Evolutionary conservation across 805 yeast species (phyloP), one percentile per base, ranked within the genome.

Genomic region (Starmera pachycereana): DNA sequence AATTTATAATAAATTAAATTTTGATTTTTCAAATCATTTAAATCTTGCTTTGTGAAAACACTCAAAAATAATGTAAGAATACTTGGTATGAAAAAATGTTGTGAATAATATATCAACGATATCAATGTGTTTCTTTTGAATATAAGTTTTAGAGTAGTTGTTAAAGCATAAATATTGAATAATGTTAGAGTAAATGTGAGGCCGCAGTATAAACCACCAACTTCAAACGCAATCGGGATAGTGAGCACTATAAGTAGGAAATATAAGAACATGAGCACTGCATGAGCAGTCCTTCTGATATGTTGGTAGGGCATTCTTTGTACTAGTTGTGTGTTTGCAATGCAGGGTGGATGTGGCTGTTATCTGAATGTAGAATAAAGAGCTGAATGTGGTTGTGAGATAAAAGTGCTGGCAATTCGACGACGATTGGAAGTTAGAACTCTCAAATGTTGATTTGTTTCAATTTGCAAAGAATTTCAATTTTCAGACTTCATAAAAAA

Each of bases 191-290:
- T 78, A 58, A 78, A 92, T 14, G 94, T 77, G 44, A 92, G 65
- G 1, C 98, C 98, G 61, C 97, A 90, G 41, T 76, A 71, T 14
- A 80, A 71, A 2, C 97, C 97, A 9, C 97, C 97, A 32, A 87
- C 81, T 54, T 90, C 96, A 61, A 92, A 92, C 19, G 97, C 83
- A 45, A 92, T 71, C 5, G 97, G 97, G 7, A 92, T 82, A 3
- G 96, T 82, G 28, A 89, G 66, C 27, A 88, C 72, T 11, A 86
- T 77, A 38, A 85, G 72, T 6, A 73, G 57, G 40, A 87, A 65
- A 53, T 88, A 87, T 28, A 82, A 59, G 1, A 75, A 61, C 0
- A 84, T 75, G 43, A 77, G 63, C 12, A 71, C 33, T 13, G 50
- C 49, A 16, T 57, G 49, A 7, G 52, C 34, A 16, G 52, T 41